Base-by-base conservation (phyloP, 2,329 filamentous ascomycete genomes). In the Fonsecaea monophora region DNA sequence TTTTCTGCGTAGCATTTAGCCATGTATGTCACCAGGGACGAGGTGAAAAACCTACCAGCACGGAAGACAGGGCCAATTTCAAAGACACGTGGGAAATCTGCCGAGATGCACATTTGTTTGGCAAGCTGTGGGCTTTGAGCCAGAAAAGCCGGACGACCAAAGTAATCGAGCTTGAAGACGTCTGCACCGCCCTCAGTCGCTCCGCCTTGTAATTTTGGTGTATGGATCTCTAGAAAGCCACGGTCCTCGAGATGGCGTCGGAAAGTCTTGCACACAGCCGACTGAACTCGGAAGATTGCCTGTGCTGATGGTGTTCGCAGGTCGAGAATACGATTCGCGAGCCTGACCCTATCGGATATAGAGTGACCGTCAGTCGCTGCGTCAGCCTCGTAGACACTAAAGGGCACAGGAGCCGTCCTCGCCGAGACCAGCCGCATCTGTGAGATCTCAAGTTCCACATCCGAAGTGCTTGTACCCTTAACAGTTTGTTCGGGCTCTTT, bases 151-250 rank as follows among this genome's bases (percentile, higher is more conserved):
- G 86, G 87, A 58, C 91, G 86, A 18, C 87, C 90, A 79, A 94
- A 94, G 79, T 95, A 94, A 74, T 93, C 89, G 50, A 93, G 86
- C 77, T 91, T 89, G 83, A 94, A 95, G 3, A 94, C 92, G 67
- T 90, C 90, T 9, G 91, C 89, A 45, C 92, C 92, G 62, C 90
- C 92, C 78, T 95, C 92, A 0, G 91, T 94, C 1, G 91, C 91
- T n/a, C 89, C 90, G 0, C 90, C 90, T 80, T 94, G 91, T 53
- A 94, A 82, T 78, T 94, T 94, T 2, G 92, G 92, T 0, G 92
- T 94, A 76, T 94, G 90, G 65, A 95, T 94, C 78, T 95, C 92
- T 66, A 94, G 88, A 75, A 95, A 95, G 34, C 87, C 89, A 70
- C 89, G 82, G 2, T 82, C 80, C 69, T 92, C 88, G 0, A 95